Percentiles rank a stretch among this genome's conserved stretches.
These are phyloP conservation scores for Phialophora verrucosa DNA, from an alignment of 2,329 filamentous ascomycete species.

Conservation along the genomic window DNA sequence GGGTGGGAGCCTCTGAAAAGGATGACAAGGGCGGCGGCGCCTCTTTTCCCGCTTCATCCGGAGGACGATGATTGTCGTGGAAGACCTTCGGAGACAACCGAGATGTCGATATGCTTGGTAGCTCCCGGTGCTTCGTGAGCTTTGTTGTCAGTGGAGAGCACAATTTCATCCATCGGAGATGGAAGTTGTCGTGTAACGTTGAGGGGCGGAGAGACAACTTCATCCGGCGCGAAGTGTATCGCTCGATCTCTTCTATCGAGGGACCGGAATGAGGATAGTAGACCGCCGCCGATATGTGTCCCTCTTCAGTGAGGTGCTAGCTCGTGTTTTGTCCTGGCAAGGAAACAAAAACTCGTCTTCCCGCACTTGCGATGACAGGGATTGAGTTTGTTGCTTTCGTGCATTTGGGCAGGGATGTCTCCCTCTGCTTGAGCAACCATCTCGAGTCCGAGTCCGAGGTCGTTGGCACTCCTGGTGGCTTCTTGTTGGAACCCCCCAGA, in stretches of 20 bases:
- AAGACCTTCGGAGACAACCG: constrained; percentile 65
- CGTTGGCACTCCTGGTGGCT: no score
- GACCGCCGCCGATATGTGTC: constrained; percentile 67
- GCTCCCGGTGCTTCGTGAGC: constrained; percentile 13
- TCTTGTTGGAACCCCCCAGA: no score
- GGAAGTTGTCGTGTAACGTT: constrained; percentile 11
- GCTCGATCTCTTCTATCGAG: constrained; percentile 48
- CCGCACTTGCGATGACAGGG: no score
- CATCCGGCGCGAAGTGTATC: constrained; percentile 34
- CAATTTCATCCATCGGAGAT: constrained; percentile 14
- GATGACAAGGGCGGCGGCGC: constrained; percentile 10
- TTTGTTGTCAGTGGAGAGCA: constrained; percentile 22
- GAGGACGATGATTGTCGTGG: constrained; percentile 57
- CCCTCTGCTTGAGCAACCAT: no score
- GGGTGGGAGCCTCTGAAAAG: no score
- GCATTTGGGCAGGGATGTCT: no score
- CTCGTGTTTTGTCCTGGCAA: no score
- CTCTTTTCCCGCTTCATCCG: constrained; percentile 29
- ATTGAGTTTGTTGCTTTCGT: no score
- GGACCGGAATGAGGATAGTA: constrained; percentile 68
- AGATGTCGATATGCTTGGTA: constrained; percentile 64
- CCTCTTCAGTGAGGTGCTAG: constrained; percentile 51
- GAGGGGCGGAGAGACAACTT: constrained; percentile 21
- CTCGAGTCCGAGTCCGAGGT: no score
- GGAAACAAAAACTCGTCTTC: no score